Evolutionary conservation across 495 filamentous ascomycete species (phyloP), one percentile per base, ranked within the genome.

Genomic region (Aspergillus sclerotioniger): DNA sequence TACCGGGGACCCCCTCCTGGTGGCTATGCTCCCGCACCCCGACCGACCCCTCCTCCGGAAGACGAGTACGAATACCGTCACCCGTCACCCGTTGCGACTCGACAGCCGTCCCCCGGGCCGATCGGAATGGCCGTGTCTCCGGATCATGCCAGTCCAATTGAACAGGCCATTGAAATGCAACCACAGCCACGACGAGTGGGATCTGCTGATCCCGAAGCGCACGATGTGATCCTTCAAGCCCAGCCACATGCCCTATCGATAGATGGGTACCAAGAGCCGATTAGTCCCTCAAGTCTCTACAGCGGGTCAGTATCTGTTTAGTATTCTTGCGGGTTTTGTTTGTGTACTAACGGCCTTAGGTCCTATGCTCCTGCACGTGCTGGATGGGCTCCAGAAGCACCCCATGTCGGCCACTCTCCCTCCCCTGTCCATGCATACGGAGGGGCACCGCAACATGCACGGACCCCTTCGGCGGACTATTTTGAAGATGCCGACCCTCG

Each of bases 401-500:
- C 19, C 8, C 53, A 46, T 82, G 17, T 37, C 15, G 51, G 51
- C 6, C 55, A 52, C 35, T 39, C 60, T 3, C 51, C 55, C 9
- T 56, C 60, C 6, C 60, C 55, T 4, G 52, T 51, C 29, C 53
- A 62, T 29, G 54, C 19, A 3, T 59, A 60, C 35, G 59, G 59
- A n/a, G 19, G 56, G 46, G 41, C 56, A 9, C 57, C 44, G 33
- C 68, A 41, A 21, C 73, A 81, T 71, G 69, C 66, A 45, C 69
- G 82, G 49, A 67, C 67, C 16, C 71, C 67, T 25, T 80, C 81
- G 9, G 78, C 79, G 45, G 72, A 82, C 56, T 97, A 97, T 72
- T 96, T 93, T 67, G 94, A 98, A 81, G 94, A 97, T 68, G 87
- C 94, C 17, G 92, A 95, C 56, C 94, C 94, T 20, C 87, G 87